Evolutionary conservation across 805 yeast species (phyloP).

Genomic region (Dipodascus geniculatus): DNA sequence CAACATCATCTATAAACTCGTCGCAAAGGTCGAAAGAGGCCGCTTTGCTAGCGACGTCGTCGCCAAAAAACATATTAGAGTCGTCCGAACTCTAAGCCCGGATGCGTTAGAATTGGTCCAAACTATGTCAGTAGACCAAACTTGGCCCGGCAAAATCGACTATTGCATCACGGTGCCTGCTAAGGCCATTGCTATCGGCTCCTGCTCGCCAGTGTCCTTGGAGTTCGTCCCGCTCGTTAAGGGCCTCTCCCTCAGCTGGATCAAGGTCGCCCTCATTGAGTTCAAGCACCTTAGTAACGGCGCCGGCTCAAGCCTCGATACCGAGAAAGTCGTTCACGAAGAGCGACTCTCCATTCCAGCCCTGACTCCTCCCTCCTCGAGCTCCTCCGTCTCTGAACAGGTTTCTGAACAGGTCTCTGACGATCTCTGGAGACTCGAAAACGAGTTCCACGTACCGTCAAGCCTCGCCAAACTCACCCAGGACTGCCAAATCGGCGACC

Average conservation of each 20-base stretch:
- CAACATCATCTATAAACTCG: constrained; percentile 51
- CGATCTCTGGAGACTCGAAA: constrained; percentile 66
- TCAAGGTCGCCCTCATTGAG: constrained; percentile 60
- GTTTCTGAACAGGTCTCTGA: no score
- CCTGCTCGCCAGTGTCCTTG: constrained; percentile 57
- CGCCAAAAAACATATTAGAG: constrained; percentile 61
- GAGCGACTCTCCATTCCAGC: constrained; percentile 32
- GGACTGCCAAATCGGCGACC: constrained; percentile 62
- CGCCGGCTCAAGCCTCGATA: constrained; percentile 43
- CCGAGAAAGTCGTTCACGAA: constrained; percentile 53
- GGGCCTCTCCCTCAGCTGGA: constrained; percentile 67
- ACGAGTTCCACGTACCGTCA: constrained; percentile 55
- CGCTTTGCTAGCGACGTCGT: constrained; percentile 55
- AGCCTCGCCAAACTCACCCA: constrained; percentile 70
- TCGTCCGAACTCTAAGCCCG: constrained; percentile 76
- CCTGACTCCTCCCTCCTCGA: background rate
- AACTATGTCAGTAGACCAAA: constrained; percentile 85
- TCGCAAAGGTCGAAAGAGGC: constrained; percentile 75
- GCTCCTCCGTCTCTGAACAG: constrained; percentile 32
- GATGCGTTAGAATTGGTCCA: constrained; percentile 83
- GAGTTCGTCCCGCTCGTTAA: constrained; percentile 69
- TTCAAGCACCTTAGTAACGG: constrained; percentile 47
- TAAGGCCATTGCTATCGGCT: constrained; percentile 84
- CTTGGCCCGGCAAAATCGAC: constrained; percentile 92
- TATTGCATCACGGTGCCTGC: constrained; percentile 78